Evolutionary conservation across 2,329 filamentous ascomycete genomes (phyloP), one percentile per base, ranked within the genome.

Genomic region (Pyrenophora graminea): DNA sequence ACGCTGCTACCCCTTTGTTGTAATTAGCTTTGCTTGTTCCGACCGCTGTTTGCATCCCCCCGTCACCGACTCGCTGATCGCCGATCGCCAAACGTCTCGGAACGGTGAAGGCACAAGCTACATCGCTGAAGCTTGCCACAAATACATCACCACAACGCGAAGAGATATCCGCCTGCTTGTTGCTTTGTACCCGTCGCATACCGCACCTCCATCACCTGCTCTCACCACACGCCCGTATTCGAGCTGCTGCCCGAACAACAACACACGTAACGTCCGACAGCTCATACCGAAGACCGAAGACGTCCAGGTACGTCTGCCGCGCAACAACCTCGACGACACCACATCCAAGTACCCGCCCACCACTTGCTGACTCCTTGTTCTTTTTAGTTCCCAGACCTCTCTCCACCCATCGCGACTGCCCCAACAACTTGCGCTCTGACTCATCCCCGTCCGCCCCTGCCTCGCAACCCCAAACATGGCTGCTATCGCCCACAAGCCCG

Each of bases 71-170:
- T 63, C 63, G 68, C 63, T 66, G 66, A 71, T 71, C 43, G 27
- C 27, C 27, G 9, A 30, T 30, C 67, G 55, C 57, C 55, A 56
- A 41, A 48, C 55, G 51, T 60, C 55, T 60, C 64, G 62, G 59
- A 59, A 61, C 56, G 44, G 41, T 37, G 45, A 53, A 58, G 59
- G 56, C 55, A 45, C 61, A 58, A 62, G 63, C 63, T 64, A 59
- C 62, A 58, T 61, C 50, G 57, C 68, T 68, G 67, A 67, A 70
- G 61, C 67, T 67, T 67, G 63, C 58, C 55, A 45, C 46, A 30
- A 4, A 30, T 30, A 30, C 27, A 51, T 51, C 59, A 56, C 51
- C 61, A 58, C 48, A 52, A 51, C 48, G 30, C 52, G 55, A 55
- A 45, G 49, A 49, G 59, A 39, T 48, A 56, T 46, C 45, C 51